Percentiles rank a stretch among this genome's conserved stretches.
Evolutionary conservation across 805 yeast genomes (phyloP).

Genomic region (Soucietia sequanensis): DNA sequence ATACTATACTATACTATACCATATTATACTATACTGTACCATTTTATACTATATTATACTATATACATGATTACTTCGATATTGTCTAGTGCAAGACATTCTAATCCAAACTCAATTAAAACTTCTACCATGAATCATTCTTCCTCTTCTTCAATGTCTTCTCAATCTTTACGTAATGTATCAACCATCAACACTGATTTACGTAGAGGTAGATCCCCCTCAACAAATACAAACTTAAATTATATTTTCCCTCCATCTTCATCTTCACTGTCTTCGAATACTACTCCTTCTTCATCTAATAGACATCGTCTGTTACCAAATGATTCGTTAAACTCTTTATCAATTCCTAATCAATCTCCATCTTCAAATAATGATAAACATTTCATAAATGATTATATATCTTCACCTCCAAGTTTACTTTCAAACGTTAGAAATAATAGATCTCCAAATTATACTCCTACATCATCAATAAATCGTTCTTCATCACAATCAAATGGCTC

Average conservation of each 20-base stretch:
- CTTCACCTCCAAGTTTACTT: slow-evolving; percentile 2
- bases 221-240: no score
- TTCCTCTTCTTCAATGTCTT: not conserved
- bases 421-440: slow-evolving; percentile 7
- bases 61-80: no score
- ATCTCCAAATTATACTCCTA: slow-evolving; percentile 5
- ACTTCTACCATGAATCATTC: not conserved
- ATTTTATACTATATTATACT: no score
- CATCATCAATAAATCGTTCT: no score
- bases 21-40: no score
- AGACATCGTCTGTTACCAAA: no score
- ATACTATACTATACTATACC: no score
- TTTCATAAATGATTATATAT: not conserved
- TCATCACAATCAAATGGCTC: not conserved
- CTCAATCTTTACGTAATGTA: slow-evolving; percentile 3
- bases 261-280: not conserved
- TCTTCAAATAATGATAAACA: no score
- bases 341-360: no score
- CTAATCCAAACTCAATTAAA: not conserved
- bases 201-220: slow-evolving; percentile 10
- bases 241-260: no score
- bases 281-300: slow-evolving; percentile 1
- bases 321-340: no score
- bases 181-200: slow-evolving; percentile 11
- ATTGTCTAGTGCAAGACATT: no score